These are phyloP conservation scores for Chaetomidium leptoderma DNA, from an alignment of 495 filamentous ascomycete genomes.

Conservation along the genomic window DNA sequence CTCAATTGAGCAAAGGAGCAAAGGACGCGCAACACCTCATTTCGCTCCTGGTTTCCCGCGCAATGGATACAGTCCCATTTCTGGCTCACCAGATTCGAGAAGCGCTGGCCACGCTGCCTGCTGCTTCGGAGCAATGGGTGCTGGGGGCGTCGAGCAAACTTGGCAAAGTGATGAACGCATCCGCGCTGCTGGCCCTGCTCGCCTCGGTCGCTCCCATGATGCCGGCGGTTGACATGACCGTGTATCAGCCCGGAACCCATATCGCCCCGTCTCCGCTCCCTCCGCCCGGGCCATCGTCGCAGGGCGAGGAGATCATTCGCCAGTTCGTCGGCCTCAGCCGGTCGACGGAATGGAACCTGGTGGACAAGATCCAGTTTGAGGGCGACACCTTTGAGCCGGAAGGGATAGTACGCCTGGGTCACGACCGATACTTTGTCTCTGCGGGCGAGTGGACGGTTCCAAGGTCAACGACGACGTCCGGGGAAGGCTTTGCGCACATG, in stretches of 20 bases:
- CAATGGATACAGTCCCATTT: background rate
- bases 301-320: conserved; percentile 31
- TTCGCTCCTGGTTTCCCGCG: background rate
- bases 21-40: background rate
- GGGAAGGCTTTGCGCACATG: conserved; percentile 35
- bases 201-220: background rate
- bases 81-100: background rate
- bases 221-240: conserved; percentile 13
- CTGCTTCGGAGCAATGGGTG: conserved; percentile 3
- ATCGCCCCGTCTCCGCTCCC: conserved; percentile 26
- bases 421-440: conserved; percentile 34
- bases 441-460: conserved; percentile 30
- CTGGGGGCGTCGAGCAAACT: background rate
- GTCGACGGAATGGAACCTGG: conserved; percentile 31
- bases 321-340: conserved; percentile 29
- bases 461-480: conserved; percentile 26
- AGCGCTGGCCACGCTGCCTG: background rate
- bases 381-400: conserved; percentile 40
- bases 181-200: conserved; percentile 4
- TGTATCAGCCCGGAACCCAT: conserved; percentile 10
- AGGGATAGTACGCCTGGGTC: conserved; percentile 33
- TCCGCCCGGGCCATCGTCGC: conserved; percentile 26
- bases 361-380: conserved; percentile 33
- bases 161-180: conserved; percentile 1
- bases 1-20: background rate